These are phyloP conservation scores for Chlorociboria aeruginascens DNA, from an alignment of 495 filamentous ascomycete species.

Conservation along the genomic window DNA sequence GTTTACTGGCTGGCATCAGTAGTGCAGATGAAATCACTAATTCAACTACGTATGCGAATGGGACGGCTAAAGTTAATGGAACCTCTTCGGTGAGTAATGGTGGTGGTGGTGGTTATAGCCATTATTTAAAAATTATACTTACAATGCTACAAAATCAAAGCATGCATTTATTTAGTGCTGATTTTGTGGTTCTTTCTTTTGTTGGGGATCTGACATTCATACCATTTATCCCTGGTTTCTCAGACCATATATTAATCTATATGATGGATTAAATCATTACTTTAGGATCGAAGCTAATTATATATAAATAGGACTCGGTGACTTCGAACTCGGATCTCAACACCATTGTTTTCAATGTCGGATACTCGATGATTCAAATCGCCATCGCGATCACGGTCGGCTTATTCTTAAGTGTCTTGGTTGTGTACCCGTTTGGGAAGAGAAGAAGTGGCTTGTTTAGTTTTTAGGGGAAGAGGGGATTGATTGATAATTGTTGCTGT, in stretches of 20 bases:
- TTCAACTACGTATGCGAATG: slow-evolving; percentile 18
- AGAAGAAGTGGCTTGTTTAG: slow-evolving; percentile 80
- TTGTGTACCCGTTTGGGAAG: slow-evolving; percentile 89
- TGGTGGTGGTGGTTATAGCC: slow-evolving; percentile 2
- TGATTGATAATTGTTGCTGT: too few species aligned
- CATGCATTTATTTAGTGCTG: background rate
- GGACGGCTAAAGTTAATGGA: slow-evolving; percentile 9
- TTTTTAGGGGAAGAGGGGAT: slow-evolving; percentile 42
- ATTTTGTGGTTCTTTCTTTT: slow-evolving; percentile 7
- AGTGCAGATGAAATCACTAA: slow-evolving; percentile 68
- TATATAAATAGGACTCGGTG: slow-evolving; percentile 4
- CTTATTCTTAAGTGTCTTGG: slow-evolving; percentile 70
- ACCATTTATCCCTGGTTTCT: background rate
- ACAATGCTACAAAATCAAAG: background rate
- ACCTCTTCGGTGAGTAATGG: slow-evolving; percentile 11
- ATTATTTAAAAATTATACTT: background rate
- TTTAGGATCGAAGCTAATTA: slow-evolving; percentile 2
- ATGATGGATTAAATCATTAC: background rate
- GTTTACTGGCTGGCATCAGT: slow-evolving; percentile 72
- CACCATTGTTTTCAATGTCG: slow-evolving; percentile 69
- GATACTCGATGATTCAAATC: slow-evolving; percentile 80
- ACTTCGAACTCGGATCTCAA: slow-evolving; percentile 29
- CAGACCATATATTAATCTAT: slow-evolving; percentile 2
- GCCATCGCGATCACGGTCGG: slow-evolving; percentile 91
- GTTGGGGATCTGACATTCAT: slow-evolving; percentile 2